These are phyloP conservation scores for Plasmodium malariae DNA, from an alignment of 169 alveolate genomes.

Conservation along the genomic window DNA sequence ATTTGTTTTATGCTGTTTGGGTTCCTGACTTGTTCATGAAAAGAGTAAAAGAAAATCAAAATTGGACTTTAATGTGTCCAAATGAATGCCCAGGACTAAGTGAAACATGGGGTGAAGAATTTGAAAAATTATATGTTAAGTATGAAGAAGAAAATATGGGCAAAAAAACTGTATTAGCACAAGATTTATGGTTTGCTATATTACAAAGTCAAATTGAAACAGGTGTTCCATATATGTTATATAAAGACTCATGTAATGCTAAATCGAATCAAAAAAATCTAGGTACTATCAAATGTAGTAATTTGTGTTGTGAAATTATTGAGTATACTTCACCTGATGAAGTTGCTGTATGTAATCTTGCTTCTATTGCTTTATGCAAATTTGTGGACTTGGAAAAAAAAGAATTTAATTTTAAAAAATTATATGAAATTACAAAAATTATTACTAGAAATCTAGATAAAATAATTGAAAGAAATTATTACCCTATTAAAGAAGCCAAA, in stretches of 20 bases:
- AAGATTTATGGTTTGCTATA: slow-evolving; percentile 96
- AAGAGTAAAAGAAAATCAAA: slow-evolving; percentile 95
- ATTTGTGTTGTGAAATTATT: slow-evolving; percentile 97
- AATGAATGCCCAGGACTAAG: slow-evolving; percentile 97
- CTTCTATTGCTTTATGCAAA: slow-evolving; percentile 95
- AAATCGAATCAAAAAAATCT: slow-evolving; percentile 97
- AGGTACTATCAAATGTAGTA: slow-evolving; percentile 97
- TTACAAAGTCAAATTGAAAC: slow-evolving; percentile 98
- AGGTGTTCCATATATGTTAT: slow-evolving; percentile 99
- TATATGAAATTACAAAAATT: slow-evolving; percentile 92
- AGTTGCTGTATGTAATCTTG: slow-evolving; percentile 99
- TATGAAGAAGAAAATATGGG: slow-evolving; percentile 94
- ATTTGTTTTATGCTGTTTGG: slow-evolving; percentile 99
- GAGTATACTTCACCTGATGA: slow-evolving; percentile 98
- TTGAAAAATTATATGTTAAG: slow-evolving; percentile 92
- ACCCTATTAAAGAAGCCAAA: slow-evolving; percentile 96
- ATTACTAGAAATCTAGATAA: slow-evolving; percentile 95
- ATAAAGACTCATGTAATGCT: slow-evolving; percentile 95
- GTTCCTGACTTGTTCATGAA: slow-evolving; percentile 99
- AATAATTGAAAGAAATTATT: slow-evolving; percentile 96
- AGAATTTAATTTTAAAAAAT: slow-evolving; percentile 87
- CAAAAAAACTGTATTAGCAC: slow-evolving; percentile 96
- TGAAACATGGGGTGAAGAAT: slow-evolving; percentile 96
- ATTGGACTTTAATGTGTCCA: slow-evolving; percentile 99
- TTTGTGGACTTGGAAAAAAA: slow-evolving; percentile 84